Conservation (phyloP, 2,329 filamentous ascomycete genomes). For the Aureobasidium sp. region DNA sequence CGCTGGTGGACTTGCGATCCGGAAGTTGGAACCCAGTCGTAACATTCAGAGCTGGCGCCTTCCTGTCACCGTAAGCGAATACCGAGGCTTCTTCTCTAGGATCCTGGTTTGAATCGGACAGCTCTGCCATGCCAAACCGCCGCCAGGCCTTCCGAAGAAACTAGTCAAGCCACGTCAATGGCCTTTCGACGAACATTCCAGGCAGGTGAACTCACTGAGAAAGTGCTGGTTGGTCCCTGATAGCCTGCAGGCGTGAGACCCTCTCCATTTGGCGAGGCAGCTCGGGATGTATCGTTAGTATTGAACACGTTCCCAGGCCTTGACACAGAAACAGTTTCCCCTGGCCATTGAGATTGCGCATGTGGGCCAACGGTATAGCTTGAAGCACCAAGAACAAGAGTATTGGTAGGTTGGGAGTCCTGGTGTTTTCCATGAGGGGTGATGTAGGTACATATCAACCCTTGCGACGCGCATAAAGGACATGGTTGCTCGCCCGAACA, state of each 20-base stretch:
- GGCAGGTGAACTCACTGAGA: background rate
- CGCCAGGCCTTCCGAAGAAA: background rate
- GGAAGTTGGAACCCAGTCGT: background rate
- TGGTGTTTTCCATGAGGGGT: background rate
- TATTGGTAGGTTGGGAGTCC: background rate
- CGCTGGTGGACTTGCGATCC: background rate
- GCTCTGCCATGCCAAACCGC: background rate
- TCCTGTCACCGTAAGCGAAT: constrained; percentile 8
- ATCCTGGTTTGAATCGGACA: background rate
- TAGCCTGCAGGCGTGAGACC: background rate
- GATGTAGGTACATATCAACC: background rate
- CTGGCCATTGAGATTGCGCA: background rate
- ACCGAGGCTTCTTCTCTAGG: background rate
- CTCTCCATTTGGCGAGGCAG: background rate
- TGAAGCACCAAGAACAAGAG: background rate
- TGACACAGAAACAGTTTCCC: background rate
- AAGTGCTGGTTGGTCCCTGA: background rate
- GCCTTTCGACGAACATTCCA: background rate
- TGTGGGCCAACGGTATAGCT: background rate
- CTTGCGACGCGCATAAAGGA: background rate
- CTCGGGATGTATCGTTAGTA: background rate
- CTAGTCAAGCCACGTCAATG: background rate
- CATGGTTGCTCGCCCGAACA: background rate
- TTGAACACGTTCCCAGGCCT: background rate
- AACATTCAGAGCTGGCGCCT: background rate